Conservation (phyloP, 352 stramenopile species). For the Globisporangium barbulae region DNA sequence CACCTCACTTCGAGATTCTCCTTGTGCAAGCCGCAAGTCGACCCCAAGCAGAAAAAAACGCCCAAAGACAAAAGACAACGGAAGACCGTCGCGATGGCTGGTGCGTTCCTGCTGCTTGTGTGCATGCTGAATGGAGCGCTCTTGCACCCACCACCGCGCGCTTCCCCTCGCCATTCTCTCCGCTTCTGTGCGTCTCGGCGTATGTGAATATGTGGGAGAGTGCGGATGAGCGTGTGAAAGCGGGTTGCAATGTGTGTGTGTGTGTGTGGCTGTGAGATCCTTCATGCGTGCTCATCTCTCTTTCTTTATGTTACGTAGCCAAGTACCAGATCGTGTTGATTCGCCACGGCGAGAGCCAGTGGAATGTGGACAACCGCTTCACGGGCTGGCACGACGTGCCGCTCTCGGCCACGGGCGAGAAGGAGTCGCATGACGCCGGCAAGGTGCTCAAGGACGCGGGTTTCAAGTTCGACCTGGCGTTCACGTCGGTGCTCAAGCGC, state of each 20-base stretch:
- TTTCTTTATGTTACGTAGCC: conserved; percentile 21
- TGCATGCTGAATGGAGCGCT: background rate
- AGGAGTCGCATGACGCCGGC: conserved; percentile 94
- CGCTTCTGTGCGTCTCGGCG: background rate
- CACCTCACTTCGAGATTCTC: conserved; percentile 16
- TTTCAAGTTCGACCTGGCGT: conserved; percentile 94
- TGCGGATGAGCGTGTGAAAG: background rate
- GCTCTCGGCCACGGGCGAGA: conserved; percentile 82
- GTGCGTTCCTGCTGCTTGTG: background rate
- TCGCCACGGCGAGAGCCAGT: conserved; percentile 96
- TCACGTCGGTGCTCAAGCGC: conserved; percentile 96
- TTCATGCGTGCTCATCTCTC: background rate
- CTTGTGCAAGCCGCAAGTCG: conserved; percentile 4
- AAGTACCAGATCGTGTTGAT: conserved; percentile 90
- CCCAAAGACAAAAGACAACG: background rate
- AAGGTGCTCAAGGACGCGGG: conserved; percentile 92
- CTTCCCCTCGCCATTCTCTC: background rate
- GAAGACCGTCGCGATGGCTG: conserved; percentile 9
- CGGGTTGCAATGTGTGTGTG: background rate
- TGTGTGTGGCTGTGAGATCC: background rate
- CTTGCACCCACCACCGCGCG: background rate
- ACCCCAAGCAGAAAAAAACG: conserved; percentile 12
- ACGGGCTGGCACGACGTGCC: conserved; percentile 98
- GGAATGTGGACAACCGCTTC: conserved; percentile 99
- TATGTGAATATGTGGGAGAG: background rate